phyloP scores from a whole-genome alignment of 306 rosid species.

The Macrotyloma uniflorum region DNA sequence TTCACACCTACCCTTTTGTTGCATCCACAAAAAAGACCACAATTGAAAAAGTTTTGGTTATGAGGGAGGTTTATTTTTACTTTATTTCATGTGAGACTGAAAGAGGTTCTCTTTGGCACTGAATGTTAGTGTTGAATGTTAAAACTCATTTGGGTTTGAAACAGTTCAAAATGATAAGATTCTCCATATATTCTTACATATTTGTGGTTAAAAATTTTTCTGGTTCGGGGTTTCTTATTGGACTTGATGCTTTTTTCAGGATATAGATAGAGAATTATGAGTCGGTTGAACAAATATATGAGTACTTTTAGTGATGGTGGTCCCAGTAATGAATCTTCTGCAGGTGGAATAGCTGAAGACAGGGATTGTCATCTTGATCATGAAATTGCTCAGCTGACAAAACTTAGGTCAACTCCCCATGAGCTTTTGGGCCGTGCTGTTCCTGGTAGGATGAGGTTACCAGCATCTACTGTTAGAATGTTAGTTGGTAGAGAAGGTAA shows the following conservation, averaged over 20 bases:
- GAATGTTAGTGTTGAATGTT: neutral
- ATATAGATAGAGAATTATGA: slow-evolving; percentile 47
- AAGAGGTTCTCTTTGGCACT: slow-evolving; percentile 17
- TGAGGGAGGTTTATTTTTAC: neutral
- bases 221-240: slow-evolving; percentile 28
- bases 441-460: slow-evolving; percentile 51
- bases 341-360: slow-evolving; percentile 31
- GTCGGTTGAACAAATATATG: slow-evolving; percentile 41
- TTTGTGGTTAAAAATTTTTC: neutral
- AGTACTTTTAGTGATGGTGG: slow-evolving; percentile 35
- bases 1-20: slow-evolving; percentile 26
- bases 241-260: slow-evolving; percentile 40
- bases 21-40: neutral
- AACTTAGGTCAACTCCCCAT: slow-evolving; percentile 50
- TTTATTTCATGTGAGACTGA: slow-evolving; percentile 22
- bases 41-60: neutral
- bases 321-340: slow-evolving; percentile 34
- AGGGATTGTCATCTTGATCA: slow-evolving; percentile 48
- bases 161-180: slow-evolving; percentile 7
- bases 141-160: slow-evolving; percentile 9
- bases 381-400: slow-evolving; percentile 58
- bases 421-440: slow-evolving; percentile 40
- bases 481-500: slow-evolving; percentile 56
- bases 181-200: slow-evolving; percentile 9
- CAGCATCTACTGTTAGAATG: slow-evolving; percentile 58